A percentile compares a stretch with the other conserved stretches of the same genome.
phyloP scores from a whole-genome alignment of 1,284 basidiomycete species.

The Cryptococcus depauperatus region DNA sequence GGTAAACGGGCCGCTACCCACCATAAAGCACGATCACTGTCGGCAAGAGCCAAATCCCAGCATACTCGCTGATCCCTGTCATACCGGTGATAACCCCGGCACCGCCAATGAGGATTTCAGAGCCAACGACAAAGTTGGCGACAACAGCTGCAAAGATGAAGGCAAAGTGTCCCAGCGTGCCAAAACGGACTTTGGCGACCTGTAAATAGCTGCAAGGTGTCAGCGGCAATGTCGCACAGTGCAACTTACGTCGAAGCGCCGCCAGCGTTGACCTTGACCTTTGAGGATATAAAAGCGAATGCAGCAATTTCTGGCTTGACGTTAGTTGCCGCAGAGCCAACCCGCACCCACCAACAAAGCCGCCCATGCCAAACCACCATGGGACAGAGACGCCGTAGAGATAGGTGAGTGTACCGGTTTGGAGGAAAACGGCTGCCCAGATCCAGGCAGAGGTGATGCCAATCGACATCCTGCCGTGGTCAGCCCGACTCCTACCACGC shows the following conservation, averaged over 20 bases:
- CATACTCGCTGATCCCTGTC: slow-evolving; percentile 10
- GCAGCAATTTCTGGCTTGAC: too few species aligned
- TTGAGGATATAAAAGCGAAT: too few species aligned
- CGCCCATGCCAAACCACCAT: too few species aligned
- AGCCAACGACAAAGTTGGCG: slow-evolving; percentile 11
- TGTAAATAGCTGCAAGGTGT: slow-evolving; percentile 4
- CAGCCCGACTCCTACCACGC: too few species aligned
- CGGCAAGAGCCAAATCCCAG: slow-evolving; percentile 10
- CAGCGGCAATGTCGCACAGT: neutral
- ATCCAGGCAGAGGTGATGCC: too few species aligned
- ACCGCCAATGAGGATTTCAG: slow-evolving; percentile 11
- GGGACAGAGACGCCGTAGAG: too few species aligned
- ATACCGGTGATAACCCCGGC: slow-evolving; percentile 12
- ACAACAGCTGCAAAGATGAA: slow-evolving; percentile 11
- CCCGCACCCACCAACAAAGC: too few species aligned
- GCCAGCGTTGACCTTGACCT: too few species aligned
- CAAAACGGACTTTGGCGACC: slow-evolving; percentile 11
- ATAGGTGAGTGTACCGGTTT: too few species aligned
- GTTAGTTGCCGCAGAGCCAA: too few species aligned
- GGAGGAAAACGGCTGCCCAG: too few species aligned
- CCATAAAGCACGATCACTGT: slow-evolving; percentile 10
- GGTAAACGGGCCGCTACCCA: slow-evolving; percentile 2
- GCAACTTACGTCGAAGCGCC: slow-evolving; percentile 9
- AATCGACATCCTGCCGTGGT: too few species aligned
- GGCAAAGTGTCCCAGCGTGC: slow-evolving; percentile 6